Conservation (phyloP, 2,329 filamentous ascomycete species). For the Neofusicoccum cordaticola region DNA sequence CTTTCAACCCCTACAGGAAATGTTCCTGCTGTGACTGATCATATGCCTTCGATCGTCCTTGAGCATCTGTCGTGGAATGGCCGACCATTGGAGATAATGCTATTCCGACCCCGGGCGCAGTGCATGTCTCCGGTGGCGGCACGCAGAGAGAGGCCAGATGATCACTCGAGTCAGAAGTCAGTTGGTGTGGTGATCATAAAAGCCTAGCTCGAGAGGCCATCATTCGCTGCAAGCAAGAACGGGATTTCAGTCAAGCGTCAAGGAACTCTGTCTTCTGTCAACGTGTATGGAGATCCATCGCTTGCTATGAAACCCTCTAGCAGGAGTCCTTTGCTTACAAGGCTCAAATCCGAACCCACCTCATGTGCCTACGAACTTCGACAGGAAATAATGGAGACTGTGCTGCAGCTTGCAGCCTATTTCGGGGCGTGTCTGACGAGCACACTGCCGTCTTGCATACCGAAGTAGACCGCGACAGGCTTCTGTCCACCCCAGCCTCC, state of each 20-base stretch:
- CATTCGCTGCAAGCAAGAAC: neutral
- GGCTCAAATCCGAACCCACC: neutral
- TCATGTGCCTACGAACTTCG: neutral
- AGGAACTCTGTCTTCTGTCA: neutral
- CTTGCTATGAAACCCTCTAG: neutral
- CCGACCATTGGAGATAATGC: no score
- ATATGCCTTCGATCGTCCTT: no score
- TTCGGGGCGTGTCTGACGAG: constrained; percentile 26
- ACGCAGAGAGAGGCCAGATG: no score
- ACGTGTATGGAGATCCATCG: neutral
- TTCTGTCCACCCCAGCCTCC: constrained; percentile 66
- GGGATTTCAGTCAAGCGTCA: neutral
- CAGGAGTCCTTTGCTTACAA: neutral
- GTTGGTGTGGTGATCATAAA: no score
- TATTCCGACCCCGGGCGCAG: no score
- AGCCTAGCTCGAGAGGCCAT: neutral
- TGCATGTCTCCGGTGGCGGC: no score
- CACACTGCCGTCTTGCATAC: constrained; percentile 64
- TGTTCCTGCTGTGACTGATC: no score
- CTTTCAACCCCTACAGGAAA: no score
- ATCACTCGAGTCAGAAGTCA: no score
- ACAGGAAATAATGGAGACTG: neutral
- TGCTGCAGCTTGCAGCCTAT: neutral
- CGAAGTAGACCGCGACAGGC: constrained; percentile 92
- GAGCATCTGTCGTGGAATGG: no score